Percentiles rank a stretch among this genome's conserved stretches.
Conservation (phyloP, 306 rosid species). For the Quercus gilva region DNA sequence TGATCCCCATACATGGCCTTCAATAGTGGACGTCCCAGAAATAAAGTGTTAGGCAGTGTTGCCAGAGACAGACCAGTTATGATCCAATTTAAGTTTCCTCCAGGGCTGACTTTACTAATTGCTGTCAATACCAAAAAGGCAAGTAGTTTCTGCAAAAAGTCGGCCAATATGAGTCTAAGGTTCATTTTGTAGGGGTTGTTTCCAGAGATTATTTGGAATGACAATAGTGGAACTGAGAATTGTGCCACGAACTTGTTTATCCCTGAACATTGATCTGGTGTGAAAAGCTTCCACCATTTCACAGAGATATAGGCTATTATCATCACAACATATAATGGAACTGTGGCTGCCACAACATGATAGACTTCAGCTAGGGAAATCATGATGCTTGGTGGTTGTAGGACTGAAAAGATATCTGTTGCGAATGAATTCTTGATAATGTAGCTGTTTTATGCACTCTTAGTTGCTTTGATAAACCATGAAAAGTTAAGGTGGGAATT, state of each 20-base stretch:
- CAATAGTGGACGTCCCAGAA: conserved; percentile 85
- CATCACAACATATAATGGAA: conserved; percentile 86
- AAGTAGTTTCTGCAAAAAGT: conserved; percentile 63
- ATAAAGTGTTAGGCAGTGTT: conserved; percentile 89
- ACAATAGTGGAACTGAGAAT: conserved; percentile 83
- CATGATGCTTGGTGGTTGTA: conserved; percentile 40
- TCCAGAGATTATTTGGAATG: conserved; percentile 78
- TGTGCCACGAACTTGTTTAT: conserved; percentile 92
- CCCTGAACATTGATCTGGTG: conserved; percentile 89
- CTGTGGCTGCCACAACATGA: conserved; percentile 79
- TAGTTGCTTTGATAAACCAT: conserved; percentile 43
- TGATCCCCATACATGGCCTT: conserved; percentile 82
- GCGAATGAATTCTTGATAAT: conserved; percentile 25
- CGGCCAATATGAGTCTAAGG: conserved; percentile 63
- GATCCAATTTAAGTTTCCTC: conserved; percentile 64
- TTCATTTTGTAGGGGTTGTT: conserved; percentile 80
- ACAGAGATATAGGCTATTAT: conserved; percentile 78
- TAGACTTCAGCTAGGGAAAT: conserved; percentile 66
- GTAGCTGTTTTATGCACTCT: conserved; percentile 44
- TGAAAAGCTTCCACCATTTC: conserved; percentile 91
- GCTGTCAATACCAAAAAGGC: conserved; percentile 48
- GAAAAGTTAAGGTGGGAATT: conserved; percentile 43
- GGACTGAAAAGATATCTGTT: conserved; percentile 27
- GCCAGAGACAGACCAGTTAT: conserved; percentile 83
- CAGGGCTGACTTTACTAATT: conserved; percentile 45